Evolutionary conservation across 2,329 filamentous ascomycete genomes (phyloP), one percentile per base, ranked within the genome.

Genomic region (Microdochium paspali): DNA sequence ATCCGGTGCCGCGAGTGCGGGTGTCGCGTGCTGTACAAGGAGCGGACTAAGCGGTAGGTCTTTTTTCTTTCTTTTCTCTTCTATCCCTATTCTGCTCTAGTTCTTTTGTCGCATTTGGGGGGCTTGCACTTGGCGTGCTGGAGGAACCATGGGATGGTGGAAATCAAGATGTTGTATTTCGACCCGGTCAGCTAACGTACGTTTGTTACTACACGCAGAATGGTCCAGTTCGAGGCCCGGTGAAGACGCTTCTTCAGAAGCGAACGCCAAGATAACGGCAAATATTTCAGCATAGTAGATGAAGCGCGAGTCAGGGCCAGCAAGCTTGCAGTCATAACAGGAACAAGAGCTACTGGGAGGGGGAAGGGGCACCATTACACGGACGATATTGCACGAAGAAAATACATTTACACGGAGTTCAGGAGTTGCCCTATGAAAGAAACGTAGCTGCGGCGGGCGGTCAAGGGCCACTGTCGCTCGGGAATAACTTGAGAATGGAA

Each of bases 171-270:
- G 4, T 13, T n/a, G n/a, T n/a, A n/a, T n/a, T n/a, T n/a, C n/a
- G n/a, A n/a, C n/a, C n/a, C n/a, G n/a, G n/a, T n/a, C n/a, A n/a
- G n/a, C n/a, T n/a, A 28, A 26, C 15, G 39, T 44, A 35, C 31
- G 31, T 40, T 40, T 40, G 18, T 48, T 46, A 50, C 51, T 50
- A 50, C 13, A 15, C 44, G 47, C 57, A 95, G 91, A 62, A 96
- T 97, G 90, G 90, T 97, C 46, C 93, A 98, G 71, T 97, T 98
- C 61, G 90, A 98, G 74, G 93, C 93, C 46, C 81, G 91, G 69
- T 97, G 68, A 76, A 40, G n/a, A n/a, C n/a, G n/a, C n/a, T n/a
- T n/a, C n/a, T 9, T 9, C 13, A 21, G n/a, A 6, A 35, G n/a
- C 31, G 31, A 35, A 35, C 10, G 15, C 31, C 6, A 35, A n/a